These are phyloP conservation scores for Diplogelasinospora grovesii DNA, from an alignment of 495 filamentous ascomycete species.

Conservation along the genomic window DNA sequence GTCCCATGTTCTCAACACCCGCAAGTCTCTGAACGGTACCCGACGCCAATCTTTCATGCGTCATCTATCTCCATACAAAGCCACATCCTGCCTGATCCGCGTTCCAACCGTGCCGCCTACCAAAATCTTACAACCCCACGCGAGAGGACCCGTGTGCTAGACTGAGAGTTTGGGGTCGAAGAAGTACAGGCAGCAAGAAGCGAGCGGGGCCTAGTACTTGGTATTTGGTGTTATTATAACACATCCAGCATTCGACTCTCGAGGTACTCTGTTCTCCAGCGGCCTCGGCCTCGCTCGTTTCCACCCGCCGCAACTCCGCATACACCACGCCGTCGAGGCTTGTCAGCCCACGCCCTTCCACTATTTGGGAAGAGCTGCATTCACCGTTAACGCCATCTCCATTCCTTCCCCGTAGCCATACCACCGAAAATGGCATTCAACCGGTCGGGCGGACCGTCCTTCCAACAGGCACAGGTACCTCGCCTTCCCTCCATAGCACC, in stretches of 20 bases:
- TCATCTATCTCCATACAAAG: slow-evolving; percentile 6
- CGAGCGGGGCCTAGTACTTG: no score
- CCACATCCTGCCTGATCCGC: slow-evolving; percentile 8
- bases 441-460: slow-evolving; percentile 12
- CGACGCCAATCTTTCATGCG: slow-evolving; percentile 8
- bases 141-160: slow-evolving; percentile 5
- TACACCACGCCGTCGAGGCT: no score
- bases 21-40: slow-evolving; percentile 2
- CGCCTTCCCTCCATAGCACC: background rate
- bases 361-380: no score
- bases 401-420: background rate
- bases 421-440: slow-evolving; percentile 18
- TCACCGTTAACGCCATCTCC: no score
- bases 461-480: slow-evolving; percentile 27
- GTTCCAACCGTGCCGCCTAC: slow-evolving; percentile 6
- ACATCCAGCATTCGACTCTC: no score
- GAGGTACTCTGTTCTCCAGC: no score
- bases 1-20: background rate
- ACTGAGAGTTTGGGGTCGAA: no score
- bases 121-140: background rate
- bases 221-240: no score
- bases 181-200: no score
- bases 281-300: no score
- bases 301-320: no score
- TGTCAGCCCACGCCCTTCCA: no score